Evolutionary conservation across 495 filamentous ascomycete genomes (phyloP).

Genomic region (Xylaria longipes): DNA sequence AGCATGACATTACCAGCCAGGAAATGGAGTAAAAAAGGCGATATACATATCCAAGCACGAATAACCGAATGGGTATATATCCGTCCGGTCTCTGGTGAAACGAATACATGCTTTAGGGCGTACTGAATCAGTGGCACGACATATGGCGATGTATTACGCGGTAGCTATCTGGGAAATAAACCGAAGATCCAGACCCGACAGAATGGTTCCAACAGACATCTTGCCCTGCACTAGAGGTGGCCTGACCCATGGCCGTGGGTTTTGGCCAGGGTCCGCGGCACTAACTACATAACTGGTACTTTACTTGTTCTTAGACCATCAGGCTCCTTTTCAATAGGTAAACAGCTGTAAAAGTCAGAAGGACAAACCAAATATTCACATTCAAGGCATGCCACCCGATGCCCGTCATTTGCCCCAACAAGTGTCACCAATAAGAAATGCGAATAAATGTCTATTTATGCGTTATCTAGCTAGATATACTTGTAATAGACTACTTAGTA

Average conservation of each 20-base stretch:
- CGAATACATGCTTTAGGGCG: not conserved
- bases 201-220: not conserved
- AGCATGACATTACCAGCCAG: not conserved
- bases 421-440: not conserved
- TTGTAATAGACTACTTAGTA: too few relatives aligned
- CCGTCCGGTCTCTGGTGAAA: not conserved
- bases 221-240: not conserved
- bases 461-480: too few relatives aligned
- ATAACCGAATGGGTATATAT: not conserved
- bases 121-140: not conserved
- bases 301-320: too few relatives aligned
- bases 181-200: not conserved
- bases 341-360: too few relatives aligned
- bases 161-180: not conserved
- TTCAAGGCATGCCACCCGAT: not conserved
- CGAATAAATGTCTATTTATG: too few relatives aligned
- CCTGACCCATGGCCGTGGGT: not conserved
- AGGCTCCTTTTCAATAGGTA: too few relatives aligned
- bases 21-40: not conserved
- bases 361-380: not conserved
- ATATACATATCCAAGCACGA: not conserved
- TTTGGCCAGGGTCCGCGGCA: not conserved
- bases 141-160: not conserved
- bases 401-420: not conserved
- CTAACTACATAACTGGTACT: not conserved